Percentiles rank a stretch among this genome's conserved stretches.
These are phyloP conservation scores for Harrya chromipes DNA, from an alignment of 768 basidiomycete species.

Conservation along the genomic window DNA sequence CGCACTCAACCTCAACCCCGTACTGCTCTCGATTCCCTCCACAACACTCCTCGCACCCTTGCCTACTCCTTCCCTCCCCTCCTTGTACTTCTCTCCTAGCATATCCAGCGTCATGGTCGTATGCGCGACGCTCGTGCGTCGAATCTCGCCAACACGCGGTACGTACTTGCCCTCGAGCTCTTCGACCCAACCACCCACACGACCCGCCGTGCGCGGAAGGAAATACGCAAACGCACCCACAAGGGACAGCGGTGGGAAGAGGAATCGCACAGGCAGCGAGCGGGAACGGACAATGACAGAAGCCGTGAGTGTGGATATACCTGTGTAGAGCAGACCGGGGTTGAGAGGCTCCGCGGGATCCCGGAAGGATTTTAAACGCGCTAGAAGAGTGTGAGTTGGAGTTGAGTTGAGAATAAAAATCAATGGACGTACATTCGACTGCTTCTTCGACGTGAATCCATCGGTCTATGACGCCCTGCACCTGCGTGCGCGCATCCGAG, in stretches of 20 bases:
- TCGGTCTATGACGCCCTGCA: constrained; percentile 68
- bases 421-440: constrained; percentile 68
- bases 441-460: constrained; percentile 87
- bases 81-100: constrained; percentile 48
- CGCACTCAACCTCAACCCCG: constrained; percentile 71
- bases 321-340: constrained; percentile 88
- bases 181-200: constrained; percentile 62
- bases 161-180: constrained; percentile 68
- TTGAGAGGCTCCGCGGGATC: constrained; percentile 80
- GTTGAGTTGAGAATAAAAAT: neutral
- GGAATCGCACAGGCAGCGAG: constrained; percentile 58
- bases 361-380: constrained; percentile 77
- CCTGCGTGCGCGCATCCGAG: constrained; percentile 54
- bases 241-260: constrained; percentile 76
- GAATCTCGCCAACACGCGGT: constrained; percentile 66
- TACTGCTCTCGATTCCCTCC: constrained; percentile 58
- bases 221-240: constrained; percentile 73
- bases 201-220: constrained; percentile 77
- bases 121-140: constrained; percentile 62
- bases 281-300: constrained; percentile 85
- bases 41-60: constrained; percentile 46
- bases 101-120: constrained; percentile 56
- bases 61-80: constrained; percentile 44
- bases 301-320: constrained; percentile 82
- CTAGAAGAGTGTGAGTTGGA: constrained; percentile 37